Evolutionary conservation across 768 basidiomycete genomes (phyloP).

Genomic region (Steccherinum ochraceum): DNA sequence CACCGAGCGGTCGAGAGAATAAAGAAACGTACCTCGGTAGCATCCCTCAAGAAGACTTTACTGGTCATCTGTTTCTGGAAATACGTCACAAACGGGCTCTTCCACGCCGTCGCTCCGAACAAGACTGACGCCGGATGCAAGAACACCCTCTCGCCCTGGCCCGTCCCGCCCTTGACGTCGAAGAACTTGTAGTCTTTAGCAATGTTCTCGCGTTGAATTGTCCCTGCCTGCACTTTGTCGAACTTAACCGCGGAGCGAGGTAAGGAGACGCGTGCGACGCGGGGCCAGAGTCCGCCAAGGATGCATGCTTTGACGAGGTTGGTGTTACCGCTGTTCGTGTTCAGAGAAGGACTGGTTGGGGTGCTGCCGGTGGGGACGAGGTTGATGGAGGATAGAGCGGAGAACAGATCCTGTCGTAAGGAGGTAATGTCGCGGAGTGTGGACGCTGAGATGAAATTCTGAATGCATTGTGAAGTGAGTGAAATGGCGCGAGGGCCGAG

Average conservation of each 20-base stretch:
- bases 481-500: not conserved
- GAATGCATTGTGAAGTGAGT: not conserved
- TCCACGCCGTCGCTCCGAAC: slow-evolving; percentile 69
- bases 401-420: slow-evolving; percentile 72
- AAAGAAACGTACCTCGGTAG: slow-evolving; percentile 59
- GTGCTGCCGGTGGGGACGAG: slow-evolving; percentile 48
- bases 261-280: slow-evolving; percentile 69
- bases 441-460: slow-evolving; percentile 80
- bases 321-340: slow-evolving; percentile 55
- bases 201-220: slow-evolving; percentile 77
- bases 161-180: slow-evolving; percentile 44
- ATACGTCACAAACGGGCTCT: slow-evolving; percentile 73
- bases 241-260: slow-evolving; percentile 74
- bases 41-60: slow-evolving; percentile 83
- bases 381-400: slow-evolving; percentile 63
- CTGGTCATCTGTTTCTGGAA: slow-evolving; percentile 78
- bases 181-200: slow-evolving; percentile 82
- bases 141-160: slow-evolving; percentile 47
- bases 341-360: slow-evolving; percentile 46
- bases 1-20: not conserved
- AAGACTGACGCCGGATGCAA: slow-evolving; percentile 79
- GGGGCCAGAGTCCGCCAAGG: slow-evolving; percentile 83
- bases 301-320: slow-evolving; percentile 82
- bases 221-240: slow-evolving; percentile 78
- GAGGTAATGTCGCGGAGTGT: slow-evolving; percentile 74